Evolutionary conservation across 2,329 filamentous ascomycete species (phyloP), one percentile per base, ranked within the genome.

Genomic region (Monosporascus sp.): DNA sequence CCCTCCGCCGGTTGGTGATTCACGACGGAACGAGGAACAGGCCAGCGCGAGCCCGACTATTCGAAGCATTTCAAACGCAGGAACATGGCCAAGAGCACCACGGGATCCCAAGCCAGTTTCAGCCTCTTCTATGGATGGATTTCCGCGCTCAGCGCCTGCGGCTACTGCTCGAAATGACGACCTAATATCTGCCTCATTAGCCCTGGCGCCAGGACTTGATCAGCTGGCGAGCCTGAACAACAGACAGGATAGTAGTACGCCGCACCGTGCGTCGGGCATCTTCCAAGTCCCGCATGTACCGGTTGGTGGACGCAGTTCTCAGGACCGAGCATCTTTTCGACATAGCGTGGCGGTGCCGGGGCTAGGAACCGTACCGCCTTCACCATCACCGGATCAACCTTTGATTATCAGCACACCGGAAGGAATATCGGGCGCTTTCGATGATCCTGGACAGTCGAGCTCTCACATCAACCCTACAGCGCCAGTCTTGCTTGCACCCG

Each of bases 391-490:
- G 26, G 79, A 83, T 38, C 76, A 78, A 51, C 80, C 81, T 4
- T 71, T 84, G 26, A 84, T 84, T 51, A 83, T 85, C 64, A 84
- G 81, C 65, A 84, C 81, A 3, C 81, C 81, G 1, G 74, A 69
- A 9, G 81, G 81, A 17, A 73, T 84, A 8, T 70, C 74, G 0
- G 81, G 81, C 3, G 78, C 76, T 1, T 81, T 76, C 57, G 80
- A 84, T 53, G 61, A 69, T 2, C 75, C 77, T 2, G 62, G 61
- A 6, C 68, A 68, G 11, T 67, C 64, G 31, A 62, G 62, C 18
- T 68, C 68, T n/a, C 61, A 64, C 15, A 65, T 48, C 5, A 51
- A 62, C 14, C 65, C 65, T 18, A 63, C 64, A 2, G 78, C 78
- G 38, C 72, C 75, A 1, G 73, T 75, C 2, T 74, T 84, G 44